Evolutionary conservation across 257 asterid genomes (phyloP).

Genomic region (Ilex aquifolium): DNA sequence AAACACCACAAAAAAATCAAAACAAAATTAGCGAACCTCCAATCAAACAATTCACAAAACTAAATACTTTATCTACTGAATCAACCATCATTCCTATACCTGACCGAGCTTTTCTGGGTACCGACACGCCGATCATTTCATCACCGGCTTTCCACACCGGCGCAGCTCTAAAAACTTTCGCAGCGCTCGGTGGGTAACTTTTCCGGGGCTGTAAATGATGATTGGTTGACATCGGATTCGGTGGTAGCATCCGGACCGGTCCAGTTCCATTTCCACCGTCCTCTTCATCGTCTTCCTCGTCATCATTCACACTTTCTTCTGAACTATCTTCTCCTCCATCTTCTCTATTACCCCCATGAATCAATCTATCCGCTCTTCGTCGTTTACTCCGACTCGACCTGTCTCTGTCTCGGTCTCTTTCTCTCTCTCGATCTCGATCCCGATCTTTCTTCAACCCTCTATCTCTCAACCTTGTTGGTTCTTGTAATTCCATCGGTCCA

Average conservation of each 20-base stretch:
- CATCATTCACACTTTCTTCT: slow-evolving; percentile 84
- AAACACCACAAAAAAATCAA: slow-evolving; percentile 5
- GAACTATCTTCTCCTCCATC: slow-evolving; percentile 75
- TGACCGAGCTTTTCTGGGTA: slow-evolving; percentile 96
- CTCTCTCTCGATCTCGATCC: slow-evolving; percentile 59
- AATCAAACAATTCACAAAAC: too few species aligned
- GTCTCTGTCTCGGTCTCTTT: slow-evolving; percentile 57
- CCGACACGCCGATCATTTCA: slow-evolving; percentile 88
- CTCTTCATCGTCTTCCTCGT: slow-evolving; percentile 61
- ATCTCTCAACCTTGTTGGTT: slow-evolving; percentile 71
- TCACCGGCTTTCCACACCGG: slow-evolving; percentile 93
- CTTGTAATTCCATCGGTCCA: slow-evolving; percentile 70
- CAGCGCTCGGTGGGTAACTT: slow-evolving; percentile 47
- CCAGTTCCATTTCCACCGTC: slow-evolving; percentile 27
- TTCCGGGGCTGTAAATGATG: slow-evolving; percentile 62
- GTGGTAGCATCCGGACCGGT: slow-evolving; percentile 36
- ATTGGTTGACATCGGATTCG: slow-evolving; percentile 15
- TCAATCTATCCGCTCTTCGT: slow-evolving; percentile 62
- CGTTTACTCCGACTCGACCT: slow-evolving; percentile 56
- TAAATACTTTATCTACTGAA: too few species aligned
- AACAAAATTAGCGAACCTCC: not conserved
- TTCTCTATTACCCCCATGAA: slow-evolving; percentile 29
- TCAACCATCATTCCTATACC: slow-evolving; percentile 29
- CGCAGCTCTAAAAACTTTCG: slow-evolving; percentile 46
- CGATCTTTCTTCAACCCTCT: slow-evolving; percentile 82